phyloP scores from a whole-genome alignment of 352 stramenopile species.

The Globisporangium camurandrum region DNA sequence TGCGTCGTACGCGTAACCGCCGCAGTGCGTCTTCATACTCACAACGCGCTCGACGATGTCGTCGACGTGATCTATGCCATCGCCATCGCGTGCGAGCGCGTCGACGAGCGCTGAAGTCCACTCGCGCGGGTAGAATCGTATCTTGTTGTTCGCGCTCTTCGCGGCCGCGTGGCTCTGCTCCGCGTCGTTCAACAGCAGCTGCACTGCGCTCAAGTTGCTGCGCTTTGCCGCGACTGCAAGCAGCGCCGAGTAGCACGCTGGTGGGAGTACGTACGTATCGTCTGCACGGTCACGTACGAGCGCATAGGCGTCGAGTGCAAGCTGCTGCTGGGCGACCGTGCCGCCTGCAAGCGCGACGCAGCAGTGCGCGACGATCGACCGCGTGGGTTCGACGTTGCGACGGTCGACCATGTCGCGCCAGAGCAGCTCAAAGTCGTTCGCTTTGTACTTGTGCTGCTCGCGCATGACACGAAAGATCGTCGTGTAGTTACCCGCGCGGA shows the following conservation, averaged over 20 bases:
- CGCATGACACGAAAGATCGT: slow-evolving; percentile 35
- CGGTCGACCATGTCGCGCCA: slow-evolving; percentile 30
- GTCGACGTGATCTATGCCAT: slow-evolving; percentile 6
- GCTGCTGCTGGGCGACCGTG: slow-evolving; percentile 11
- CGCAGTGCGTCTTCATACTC: slow-evolving; percentile 16
- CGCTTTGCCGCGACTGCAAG: slow-evolving; percentile 10
- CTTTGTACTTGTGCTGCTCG: slow-evolving; percentile 18
- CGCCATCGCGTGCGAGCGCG: slow-evolving; percentile 6
- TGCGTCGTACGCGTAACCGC: slow-evolving; percentile 22
- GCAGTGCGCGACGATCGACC: slow-evolving; percentile 22
- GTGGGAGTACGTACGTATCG: slow-evolving; percentile 16
- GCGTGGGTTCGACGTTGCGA: slow-evolving; percentile 27
- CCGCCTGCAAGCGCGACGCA: slow-evolving; percentile 18
- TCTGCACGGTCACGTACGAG: slow-evolving; percentile 1
- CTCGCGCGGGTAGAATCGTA: slow-evolving; percentile 15
- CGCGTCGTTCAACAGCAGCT: slow-evolving; percentile 20
- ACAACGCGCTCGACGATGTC: slow-evolving; percentile 9
- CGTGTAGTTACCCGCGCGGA: slow-evolving; percentile 28
- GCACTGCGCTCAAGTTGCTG: slow-evolving; percentile 9
- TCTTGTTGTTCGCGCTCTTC: slow-evolving; percentile 3
- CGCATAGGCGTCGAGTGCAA: slow-evolving; percentile 20
- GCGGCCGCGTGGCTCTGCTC: slow-evolving; percentile 6
- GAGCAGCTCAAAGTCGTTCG: slow-evolving; percentile 28
- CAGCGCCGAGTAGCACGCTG: slow-evolving; percentile 16
- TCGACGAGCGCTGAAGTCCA: slow-evolving; percentile 19